Percentiles rank a stretch among this genome's conserved stretches.
Conservation (phyloP, 768 basidiomycete genomes). For the Pisolithus albus region DNA sequence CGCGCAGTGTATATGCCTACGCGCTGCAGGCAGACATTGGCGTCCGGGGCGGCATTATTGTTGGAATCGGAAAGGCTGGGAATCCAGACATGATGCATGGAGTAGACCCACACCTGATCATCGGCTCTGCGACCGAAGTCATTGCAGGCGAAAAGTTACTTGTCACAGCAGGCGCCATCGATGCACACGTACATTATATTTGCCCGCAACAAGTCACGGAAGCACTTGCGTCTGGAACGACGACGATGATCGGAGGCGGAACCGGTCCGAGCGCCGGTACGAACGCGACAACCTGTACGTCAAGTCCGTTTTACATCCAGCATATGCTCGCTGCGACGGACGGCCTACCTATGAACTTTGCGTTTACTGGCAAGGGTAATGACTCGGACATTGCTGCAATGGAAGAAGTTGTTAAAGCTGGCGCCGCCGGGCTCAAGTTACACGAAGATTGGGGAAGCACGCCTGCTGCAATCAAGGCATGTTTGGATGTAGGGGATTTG, state of each 20-base stretch:
- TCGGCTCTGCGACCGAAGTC: slow-evolving; percentile 91
- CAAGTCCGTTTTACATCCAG: slow-evolving; percentile 81
- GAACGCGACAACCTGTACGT: slow-evolving; percentile 88
- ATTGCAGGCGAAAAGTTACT: slow-evolving; percentile 95
- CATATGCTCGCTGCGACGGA: slow-evolving; percentile 93
- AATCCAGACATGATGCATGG: slow-evolving; percentile 90
- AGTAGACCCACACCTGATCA: slow-evolving; percentile 62
- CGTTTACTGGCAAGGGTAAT: slow-evolving; percentile 95
- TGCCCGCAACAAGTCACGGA: slow-evolving; percentile 90
- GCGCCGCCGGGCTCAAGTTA: slow-evolving; percentile 85
- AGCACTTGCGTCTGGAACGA: slow-evolving; percentile 76
- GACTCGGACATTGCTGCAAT: slow-evolving; percentile 71
- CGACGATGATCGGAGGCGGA: slow-evolving; percentile 93
- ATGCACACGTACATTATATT: slow-evolving; percentile 92
- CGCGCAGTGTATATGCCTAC: not conserved
- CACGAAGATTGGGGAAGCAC: slow-evolving; percentile 98
- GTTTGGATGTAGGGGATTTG: slow-evolving; percentile 76
- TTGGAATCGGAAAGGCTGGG: slow-evolving; percentile 93
- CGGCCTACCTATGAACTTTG: slow-evolving; percentile 84
- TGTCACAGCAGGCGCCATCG: slow-evolving; percentile 88
- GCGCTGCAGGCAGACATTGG: slow-evolving; percentile 86
- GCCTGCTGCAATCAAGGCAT: slow-evolving; percentile 70
- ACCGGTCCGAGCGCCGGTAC: slow-evolving; percentile 90
- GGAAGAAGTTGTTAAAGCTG: slow-evolving; percentile 76
- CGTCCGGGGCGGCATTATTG: slow-evolving; percentile 73